A percentile compares a stretch with the other conserved stretches of the same genome.
Conservation (phyloP, 2,329 filamentous ascomycete genomes). For the Leptodontidium sp. region DNA sequence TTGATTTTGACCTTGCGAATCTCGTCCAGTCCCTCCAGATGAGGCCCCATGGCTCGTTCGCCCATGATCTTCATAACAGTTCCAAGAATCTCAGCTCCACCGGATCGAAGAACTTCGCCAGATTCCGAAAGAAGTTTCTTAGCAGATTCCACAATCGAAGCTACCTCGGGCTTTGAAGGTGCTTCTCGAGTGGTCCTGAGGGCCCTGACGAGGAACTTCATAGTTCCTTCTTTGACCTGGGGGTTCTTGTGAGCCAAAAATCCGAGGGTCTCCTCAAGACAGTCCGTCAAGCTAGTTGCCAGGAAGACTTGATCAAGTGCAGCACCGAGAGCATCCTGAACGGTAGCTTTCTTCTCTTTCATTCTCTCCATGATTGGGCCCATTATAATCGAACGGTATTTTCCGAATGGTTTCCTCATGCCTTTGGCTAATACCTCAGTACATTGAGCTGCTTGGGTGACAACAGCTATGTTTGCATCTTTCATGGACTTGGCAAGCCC, state of each 20-base stretch:
- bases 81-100: slow-evolving; percentile 90
- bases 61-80: slow-evolving; percentile 99
- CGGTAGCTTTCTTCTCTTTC: slow-evolving; percentile 94
- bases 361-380: slow-evolving; percentile 91
- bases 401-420: slow-evolving; percentile 78
- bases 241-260: slow-evolving; percentile 95
- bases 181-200: slow-evolving; percentile 84
- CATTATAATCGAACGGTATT: slow-evolving; percentile 83
- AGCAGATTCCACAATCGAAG: slow-evolving; percentile 82
- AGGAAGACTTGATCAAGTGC: slow-evolving; percentile 78
- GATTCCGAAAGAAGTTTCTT: slow-evolving; percentile 93
- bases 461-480: slow-evolving; percentile 95
- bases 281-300: slow-evolving; percentile 79
- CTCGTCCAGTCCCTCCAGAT: slow-evolving; percentile 91
- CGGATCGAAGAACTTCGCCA: slow-evolving; percentile 83
- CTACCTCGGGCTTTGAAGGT: slow-evolving; percentile 84
- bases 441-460: slow-evolving; percentile 91
- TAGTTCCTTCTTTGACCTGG: slow-evolving; percentile 94
- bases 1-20: slow-evolving; percentile 96
- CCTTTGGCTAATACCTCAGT: slow-evolving; percentile 90
- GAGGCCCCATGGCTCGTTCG: slow-evolving; percentile 92
- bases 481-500: slow-evolving; percentile 97
- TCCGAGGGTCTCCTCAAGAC: slow-evolving; percentile 87
- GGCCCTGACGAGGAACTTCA: slow-evolving; percentile 91
- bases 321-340: slow-evolving; percentile 85